These are phyloP conservation scores for Kuraishia ogatae DNA, from an alignment of 805 yeast genomes.

Conservation along the genomic window DNA sequence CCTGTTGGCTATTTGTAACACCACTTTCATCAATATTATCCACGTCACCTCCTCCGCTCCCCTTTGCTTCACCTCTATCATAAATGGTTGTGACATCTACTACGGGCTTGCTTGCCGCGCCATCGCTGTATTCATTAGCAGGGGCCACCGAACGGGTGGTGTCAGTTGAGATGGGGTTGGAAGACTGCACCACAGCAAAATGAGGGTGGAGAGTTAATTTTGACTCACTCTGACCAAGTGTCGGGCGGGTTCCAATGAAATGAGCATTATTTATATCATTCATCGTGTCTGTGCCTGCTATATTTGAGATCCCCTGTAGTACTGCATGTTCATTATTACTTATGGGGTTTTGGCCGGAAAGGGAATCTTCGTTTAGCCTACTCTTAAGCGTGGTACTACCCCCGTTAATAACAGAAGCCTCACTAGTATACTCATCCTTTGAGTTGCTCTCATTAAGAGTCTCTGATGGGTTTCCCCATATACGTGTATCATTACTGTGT, in stretches of 20 bases:
- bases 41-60: background rate
- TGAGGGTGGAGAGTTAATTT: background rate
- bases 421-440: too few relatives aligned
- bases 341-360: too few relatives aligned
- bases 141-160: background rate
- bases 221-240: background rate
- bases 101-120: background rate
- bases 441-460: background rate
- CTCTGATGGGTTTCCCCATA: background rate
- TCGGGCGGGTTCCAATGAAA: background rate
- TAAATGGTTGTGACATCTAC: background rate
- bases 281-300: too few relatives aligned
- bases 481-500: background rate
- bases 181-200: background rate
- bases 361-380: background rate
- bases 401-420: too few relatives aligned
- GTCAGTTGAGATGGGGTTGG: background rate
- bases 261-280: too few relatives aligned
- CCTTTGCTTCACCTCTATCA: background rate
- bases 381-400: too few relatives aligned
- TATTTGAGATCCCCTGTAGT: background rate
- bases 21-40: background rate
- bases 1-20: too few relatives aligned
- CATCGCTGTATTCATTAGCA: background rate
- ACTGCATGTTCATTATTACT: background rate